Evolutionary conservation across 192 early-diverging fungal genomes (phyloP).

Genomic region (Mortierella alpina): DNA sequence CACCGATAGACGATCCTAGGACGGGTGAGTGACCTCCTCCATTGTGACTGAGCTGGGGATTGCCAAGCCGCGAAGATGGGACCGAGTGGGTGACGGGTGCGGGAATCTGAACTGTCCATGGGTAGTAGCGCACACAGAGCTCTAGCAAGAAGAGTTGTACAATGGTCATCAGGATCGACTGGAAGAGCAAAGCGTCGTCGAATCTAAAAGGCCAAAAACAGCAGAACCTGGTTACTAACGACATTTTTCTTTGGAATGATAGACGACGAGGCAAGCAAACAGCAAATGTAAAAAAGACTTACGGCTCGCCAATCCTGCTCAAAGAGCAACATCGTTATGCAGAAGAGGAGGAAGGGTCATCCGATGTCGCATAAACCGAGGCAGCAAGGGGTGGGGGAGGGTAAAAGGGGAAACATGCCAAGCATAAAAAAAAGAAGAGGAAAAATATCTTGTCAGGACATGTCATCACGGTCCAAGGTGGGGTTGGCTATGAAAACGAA

Average conservation of each 20-base stretch:
- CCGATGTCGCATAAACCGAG: too few species aligned
- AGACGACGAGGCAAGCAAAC: neutral
- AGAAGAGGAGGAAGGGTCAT: too few species aligned
- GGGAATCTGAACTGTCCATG: conserved; percentile 44
- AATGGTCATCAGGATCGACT: conserved; percentile 67
- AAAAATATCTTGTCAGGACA: neutral
- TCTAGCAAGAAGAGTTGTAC: conserved; percentile 64
- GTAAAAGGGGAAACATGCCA: conserved; percentile 4
- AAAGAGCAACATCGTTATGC: too few species aligned
- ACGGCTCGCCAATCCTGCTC: conserved; percentile 49
- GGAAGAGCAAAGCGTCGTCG: conserved; percentile 61
- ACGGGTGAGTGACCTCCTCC: neutral
- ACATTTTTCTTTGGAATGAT: neutral
- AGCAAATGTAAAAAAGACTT: neutral
- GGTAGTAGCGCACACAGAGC: conserved; percentile 56
- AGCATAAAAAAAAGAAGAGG: conserved; percentile 9
- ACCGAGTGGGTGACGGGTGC: conserved; percentile 36
- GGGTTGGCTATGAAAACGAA: too few species aligned
- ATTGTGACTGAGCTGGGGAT: neutral
- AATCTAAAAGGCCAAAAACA: conserved; percentile 54
- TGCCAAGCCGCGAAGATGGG: conserved; percentile 17
- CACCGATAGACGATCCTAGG: neutral
- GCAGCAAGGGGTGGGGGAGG: neutral
- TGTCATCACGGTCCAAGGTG: too few species aligned
- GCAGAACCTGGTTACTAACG: neutral